Evolutionary conservation across 1,139 yeast genomes (phyloP).

Genomic region (Saccharomyces pastorianus): DNA sequence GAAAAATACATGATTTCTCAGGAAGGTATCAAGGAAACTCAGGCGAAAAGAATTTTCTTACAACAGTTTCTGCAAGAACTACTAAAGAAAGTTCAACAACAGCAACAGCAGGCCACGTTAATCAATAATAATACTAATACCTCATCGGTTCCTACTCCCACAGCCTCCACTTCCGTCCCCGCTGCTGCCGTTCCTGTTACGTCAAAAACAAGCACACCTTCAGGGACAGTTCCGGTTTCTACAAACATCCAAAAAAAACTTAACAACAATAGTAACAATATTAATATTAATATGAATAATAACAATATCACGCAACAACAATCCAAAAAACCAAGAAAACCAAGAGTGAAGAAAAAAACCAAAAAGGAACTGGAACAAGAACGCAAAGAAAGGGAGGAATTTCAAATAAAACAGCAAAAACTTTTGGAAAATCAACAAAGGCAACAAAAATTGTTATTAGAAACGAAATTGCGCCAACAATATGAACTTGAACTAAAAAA

Average conservation of each 20-base stretch:
- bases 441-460: conserved; percentile 28
- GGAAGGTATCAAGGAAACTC: conserved; percentile 60
- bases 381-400: conserved; percentile 25
- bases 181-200: neutral
- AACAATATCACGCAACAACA: conserved; percentile 10
- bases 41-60: conserved; percentile 42
- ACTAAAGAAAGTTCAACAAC: conserved; percentile 21
- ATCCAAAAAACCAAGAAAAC: conserved; percentile 28
- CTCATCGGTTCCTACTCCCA: conserved; percentile 18
- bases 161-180: conserved; percentile 11
- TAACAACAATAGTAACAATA: neutral
- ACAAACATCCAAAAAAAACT: neutral
- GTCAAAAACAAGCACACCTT: conserved; percentile 3
- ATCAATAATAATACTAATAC: conserved; percentile 9
- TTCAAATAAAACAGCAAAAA: conserved; percentile 27
- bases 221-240: neutral
- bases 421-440: conserved; percentile 27
- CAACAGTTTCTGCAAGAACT: conserved; percentile 36
- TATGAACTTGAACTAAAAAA: conserved; percentile 26
- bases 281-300: conserved; percentile 8
- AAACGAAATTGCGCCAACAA: conserved; percentile 23
- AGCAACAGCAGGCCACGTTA: conserved; percentile 4
- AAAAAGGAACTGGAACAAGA: conserved; percentile 31
- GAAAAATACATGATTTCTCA: conserved; percentile 64
- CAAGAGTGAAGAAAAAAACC: conserved; percentile 31